A percentile compares a stretch with the other conserved stretches of the same genome.
phyloP scores from a whole-genome alignment of 2,329 filamentous ascomycete species.

The Colletotrichum siamense region DNA sequence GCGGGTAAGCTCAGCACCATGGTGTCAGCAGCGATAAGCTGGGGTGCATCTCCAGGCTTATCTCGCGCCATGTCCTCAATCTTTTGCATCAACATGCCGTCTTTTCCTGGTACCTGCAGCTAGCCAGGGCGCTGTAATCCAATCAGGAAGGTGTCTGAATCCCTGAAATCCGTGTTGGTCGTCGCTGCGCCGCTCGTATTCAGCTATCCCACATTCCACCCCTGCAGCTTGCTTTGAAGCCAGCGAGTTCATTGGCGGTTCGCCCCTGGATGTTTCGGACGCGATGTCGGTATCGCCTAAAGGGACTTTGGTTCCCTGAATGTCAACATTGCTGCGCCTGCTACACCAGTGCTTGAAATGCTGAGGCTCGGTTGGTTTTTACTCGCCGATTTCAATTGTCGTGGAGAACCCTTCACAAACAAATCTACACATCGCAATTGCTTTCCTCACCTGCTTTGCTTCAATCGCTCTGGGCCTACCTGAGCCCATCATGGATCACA shows the following conservation, averaged over 20 bases:
- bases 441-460: background rate
- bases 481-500: background rate
- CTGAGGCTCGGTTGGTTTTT: background rate
- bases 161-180: background rate
- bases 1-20: background rate
- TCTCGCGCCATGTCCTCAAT: background rate
- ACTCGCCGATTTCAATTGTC: background rate
- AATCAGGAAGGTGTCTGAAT: background rate
- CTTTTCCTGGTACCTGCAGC: background rate
- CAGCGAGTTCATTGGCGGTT: background rate
- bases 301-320: background rate
- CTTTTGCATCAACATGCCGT: background rate
- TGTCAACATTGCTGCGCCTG: background rate
- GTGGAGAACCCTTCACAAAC: background rate
- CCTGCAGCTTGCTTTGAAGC: background rate
- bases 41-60: background rate
- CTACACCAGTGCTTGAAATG: background rate
- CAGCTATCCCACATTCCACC: background rate
- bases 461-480: background rate
- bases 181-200: background rate
- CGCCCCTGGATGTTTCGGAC: background rate
- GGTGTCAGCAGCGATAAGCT: background rate
- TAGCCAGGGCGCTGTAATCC: background rate
- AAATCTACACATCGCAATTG: background rate
- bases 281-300: background rate